Percentiles rank a stretch among this genome's conserved stretches.
phyloP scores from a whole-genome alignment of 345 rosid genomes.

The Bruguiera gymnorhiza region DNA sequence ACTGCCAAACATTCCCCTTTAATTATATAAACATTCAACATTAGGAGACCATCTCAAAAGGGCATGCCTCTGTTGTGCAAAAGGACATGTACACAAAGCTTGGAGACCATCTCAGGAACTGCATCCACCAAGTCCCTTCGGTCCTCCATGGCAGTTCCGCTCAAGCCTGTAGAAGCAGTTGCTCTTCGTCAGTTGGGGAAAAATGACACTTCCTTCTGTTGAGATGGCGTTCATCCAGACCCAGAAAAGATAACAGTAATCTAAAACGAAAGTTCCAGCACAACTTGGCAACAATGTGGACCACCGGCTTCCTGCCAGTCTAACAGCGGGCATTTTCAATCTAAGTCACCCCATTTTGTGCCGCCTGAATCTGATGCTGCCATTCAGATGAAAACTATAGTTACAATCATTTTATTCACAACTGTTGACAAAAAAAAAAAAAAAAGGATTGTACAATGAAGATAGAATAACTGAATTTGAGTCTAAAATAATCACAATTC shows the following conservation, averaged over 20 bases:
- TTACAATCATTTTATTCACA: neutral
- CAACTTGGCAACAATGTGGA: neutral
- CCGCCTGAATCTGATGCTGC: slow-evolving; percentile 12
- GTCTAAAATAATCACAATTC: neutral
- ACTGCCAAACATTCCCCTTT: too few relatives aligned
- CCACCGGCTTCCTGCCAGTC: too few relatives aligned
- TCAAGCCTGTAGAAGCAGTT: neutral
- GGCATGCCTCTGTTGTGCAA: too few relatives aligned
- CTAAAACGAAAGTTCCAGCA: neutral
- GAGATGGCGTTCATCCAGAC: neutral
- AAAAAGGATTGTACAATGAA: neutral
- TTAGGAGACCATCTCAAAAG: too few relatives aligned
- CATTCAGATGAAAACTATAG: neutral
- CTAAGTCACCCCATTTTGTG: neutral
- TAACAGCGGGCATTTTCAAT: neutral
- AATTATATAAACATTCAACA: too few relatives aligned
- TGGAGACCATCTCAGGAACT: too few relatives aligned
- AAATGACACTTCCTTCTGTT: neutral
- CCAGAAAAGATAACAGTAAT: neutral
- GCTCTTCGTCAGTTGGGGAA: neutral
- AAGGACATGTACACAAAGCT: too few relatives aligned
- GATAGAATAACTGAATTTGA: neutral
- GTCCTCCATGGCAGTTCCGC: neutral
- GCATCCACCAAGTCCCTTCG: too few relatives aligned
- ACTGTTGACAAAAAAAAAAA: neutral